Evolutionary conservation across 768 basidiomycete species (phyloP), one percentile per base, ranked within the genome.

Genomic region (Steccherinum ochraceum): DNA sequence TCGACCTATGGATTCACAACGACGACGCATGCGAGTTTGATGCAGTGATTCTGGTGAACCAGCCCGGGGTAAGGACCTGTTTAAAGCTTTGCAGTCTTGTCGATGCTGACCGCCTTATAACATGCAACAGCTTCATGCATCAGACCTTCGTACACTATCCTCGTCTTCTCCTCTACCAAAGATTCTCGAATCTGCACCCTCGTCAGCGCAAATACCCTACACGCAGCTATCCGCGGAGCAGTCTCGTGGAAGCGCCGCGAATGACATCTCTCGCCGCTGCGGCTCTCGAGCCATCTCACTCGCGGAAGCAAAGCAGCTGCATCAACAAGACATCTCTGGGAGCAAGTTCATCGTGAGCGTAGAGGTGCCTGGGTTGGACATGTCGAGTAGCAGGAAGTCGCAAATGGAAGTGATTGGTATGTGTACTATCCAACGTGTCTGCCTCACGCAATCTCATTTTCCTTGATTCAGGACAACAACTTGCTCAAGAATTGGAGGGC

Each of bases 91-190:
- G n/a, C n/a, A n/a, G n/a, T n/a, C n/a, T n/a, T n/a, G n/a, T n/a
- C n/a, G n/a, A n/a, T n/a, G n/a, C n/a, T n/a, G n/a, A n/a, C n/a
- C n/a, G n/a, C n/a, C n/a, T n/a, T n/a, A n/a, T n/a, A n/a, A n/a
- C n/a, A n/a, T n/a, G n/a, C n/a, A n/a, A n/a, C 58, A 90, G 88
- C 69, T 86, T 3, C 88, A 85, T 58, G 83, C 85, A 21, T 83
- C 86, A n/a, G 87, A 90, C 70, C 70, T 90, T 40, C 81, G 84
- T 24, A 65, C 68, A 10, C 78, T 89, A 19, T 65, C 77, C 4
- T 69, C 79, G 7, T 70, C 73, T 1, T 80, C 79, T 2, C 64
- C 69, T 53, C 67, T 89, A 18, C 68, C 76, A 4, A 69, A 65
- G 21, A 60, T 69, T 4, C 68, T 90, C 7, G 69, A 66, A 3